A percentile compares a stretch with the other conserved stretches of the same genome.
Evolutionary conservation across 2,329 filamentous ascomycete species (phyloP).

Genomic region (Cladosporium sp.): DNA sequence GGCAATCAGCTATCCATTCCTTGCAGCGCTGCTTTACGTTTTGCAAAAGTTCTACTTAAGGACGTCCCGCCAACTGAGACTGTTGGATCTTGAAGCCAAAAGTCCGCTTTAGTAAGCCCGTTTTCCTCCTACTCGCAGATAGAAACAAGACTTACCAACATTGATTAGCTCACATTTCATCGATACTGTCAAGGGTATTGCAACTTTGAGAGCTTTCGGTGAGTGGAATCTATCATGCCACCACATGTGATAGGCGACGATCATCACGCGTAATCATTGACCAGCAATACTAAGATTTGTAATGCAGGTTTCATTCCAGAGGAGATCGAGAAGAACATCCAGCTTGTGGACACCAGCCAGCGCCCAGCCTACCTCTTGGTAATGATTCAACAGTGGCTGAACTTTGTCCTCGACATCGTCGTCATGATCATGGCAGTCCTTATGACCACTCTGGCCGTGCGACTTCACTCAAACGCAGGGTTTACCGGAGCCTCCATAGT

Average conservation of each 20-base stretch:
- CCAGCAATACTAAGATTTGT: background rate
- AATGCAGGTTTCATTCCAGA: background rate
- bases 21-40: background rate
- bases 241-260: background rate
- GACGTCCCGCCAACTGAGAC: background rate
- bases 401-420: slow-evolving; percentile 9
- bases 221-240: background rate
- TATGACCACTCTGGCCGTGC: background rate
- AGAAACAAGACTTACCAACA: background rate
- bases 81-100: background rate
- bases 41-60: background rate
- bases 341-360: slow-evolving; percentile 8
- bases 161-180: background rate
- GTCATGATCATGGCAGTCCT: background rate
- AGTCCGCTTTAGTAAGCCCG: background rate
- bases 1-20: background rate
- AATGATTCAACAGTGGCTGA: slow-evolving; percentile 9
- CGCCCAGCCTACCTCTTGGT: slow-evolving; percentile 2
- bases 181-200: background rate
- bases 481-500: slow-evolving; percentile 2
- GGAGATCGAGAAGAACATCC: background rate
- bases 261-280: background rate
- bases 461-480: slow-evolving; percentile 2
- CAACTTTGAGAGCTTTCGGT: background rate
- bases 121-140: background rate